Conservation (phyloP, 768 basidiomycete genomes). For the Pisolithus microcarpus region DNA sequence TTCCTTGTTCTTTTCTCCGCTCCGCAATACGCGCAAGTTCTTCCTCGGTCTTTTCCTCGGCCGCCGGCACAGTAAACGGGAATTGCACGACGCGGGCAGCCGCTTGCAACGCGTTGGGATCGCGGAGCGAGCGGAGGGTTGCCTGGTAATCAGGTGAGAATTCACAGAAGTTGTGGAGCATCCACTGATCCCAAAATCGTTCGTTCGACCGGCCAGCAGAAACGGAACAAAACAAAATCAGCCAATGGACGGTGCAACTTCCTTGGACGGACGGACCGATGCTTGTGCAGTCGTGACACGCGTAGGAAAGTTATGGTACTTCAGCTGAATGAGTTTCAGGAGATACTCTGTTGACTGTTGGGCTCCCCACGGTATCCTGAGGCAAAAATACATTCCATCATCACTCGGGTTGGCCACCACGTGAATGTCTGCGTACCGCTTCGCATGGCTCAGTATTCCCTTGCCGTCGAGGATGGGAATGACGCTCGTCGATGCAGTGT, state of each 20-base stretch:
- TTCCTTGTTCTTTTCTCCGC: constrained; percentile 77
- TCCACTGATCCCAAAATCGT: constrained; percentile 52
- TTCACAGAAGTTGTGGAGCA: constrained; percentile 81
- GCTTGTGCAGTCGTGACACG: constrained; percentile 73
- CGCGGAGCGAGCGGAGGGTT: constrained; percentile 58
- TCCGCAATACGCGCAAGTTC: constrained; percentile 75
- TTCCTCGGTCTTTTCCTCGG: constrained; percentile 87
- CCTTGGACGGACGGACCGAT: constrained; percentile 43
- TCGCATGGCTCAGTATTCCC: constrained; percentile 78
- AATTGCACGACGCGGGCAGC: constrained; percentile 80
- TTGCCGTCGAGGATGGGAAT: constrained; percentile 81
- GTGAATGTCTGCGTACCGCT: constrained; percentile 49
- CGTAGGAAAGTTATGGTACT: constrained; percentile 89
- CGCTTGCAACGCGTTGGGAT: constrained; percentile 57
- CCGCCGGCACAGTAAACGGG: constrained; percentile 56
- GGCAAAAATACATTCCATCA: neutral
- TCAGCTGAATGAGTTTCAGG: constrained; percentile 88
- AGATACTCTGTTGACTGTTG: constrained; percentile 87
- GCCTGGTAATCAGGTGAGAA: constrained; percentile 71
- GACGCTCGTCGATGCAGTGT: constrained; percentile 84
- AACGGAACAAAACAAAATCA: neutral
- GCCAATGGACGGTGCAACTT: neutral
- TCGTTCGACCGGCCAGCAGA: neutral
- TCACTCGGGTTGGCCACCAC: neutral
- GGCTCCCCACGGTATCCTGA: constrained; percentile 90